phyloP scores from a whole-genome alignment of 2,329 filamentous ascomycete genomes.

The Botrytis sinoallii region DNA sequence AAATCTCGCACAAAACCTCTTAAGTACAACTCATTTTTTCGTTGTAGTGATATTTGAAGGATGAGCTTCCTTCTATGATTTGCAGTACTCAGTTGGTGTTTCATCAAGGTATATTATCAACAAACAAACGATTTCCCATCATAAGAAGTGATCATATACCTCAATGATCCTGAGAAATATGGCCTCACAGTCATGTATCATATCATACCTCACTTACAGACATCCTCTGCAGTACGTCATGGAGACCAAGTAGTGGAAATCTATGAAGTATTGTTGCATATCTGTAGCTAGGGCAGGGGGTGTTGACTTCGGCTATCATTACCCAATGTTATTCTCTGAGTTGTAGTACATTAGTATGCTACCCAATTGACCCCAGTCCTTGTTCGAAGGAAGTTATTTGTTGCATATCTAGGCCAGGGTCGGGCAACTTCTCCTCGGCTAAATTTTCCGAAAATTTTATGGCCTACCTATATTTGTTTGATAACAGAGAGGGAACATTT shows the following conservation, averaged over 20 bases:
- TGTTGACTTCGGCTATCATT: not conserved
- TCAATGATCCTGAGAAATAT: not conserved
- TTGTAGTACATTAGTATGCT: not conserved
- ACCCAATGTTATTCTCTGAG: not conserved
- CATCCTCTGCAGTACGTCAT: not conserved
- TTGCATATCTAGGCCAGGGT: not conserved
- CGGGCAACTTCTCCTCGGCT: not conserved
- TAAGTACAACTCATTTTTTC: not conserved
- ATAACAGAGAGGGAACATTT: not conserved
- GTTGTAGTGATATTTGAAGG: not conserved
- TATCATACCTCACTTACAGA: not conserved
- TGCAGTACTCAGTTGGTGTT: not conserved
- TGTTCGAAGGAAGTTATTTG: not conserved
- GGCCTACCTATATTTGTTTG: not conserved
- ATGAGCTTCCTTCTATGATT: not conserved
- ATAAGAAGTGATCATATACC: not conserved
- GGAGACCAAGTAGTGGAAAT: conserved; percentile 39
- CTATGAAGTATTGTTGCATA: not conserved
- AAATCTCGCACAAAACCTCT: not conserved
- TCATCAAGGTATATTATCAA: not conserved
- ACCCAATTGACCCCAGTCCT: not conserved
- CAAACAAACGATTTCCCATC: not conserved
- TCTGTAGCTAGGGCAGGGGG: not conserved
- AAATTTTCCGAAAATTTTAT: not conserved
- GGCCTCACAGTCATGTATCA: not conserved